A percentile compares a stretch with the other conserved stretches of the same genome.
Conservation (phyloP, 768 basidiomycete genomes). For the Russula lepida region DNA sequence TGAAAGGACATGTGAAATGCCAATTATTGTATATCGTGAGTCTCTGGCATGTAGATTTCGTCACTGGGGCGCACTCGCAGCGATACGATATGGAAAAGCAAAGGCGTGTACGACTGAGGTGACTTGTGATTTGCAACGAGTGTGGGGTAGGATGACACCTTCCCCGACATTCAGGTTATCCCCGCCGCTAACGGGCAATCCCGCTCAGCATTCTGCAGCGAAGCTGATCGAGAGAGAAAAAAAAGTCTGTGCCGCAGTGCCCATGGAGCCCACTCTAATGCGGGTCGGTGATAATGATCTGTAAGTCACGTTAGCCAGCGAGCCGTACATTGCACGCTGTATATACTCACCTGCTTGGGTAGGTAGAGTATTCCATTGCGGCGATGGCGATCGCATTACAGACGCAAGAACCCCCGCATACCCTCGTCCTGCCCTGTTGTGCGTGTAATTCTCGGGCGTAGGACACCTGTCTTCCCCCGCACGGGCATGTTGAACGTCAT, state of each 20-base stretch:
- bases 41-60: constrained; percentile 1
- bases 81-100: not conserved
- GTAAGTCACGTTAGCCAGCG: not conserved
- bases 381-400: not conserved
- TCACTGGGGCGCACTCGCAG: not conserved
- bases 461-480: not conserved
- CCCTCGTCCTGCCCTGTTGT: not conserved
- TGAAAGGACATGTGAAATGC: not conserved
- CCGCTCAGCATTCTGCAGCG: not conserved
- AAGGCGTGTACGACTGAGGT: not conserved
- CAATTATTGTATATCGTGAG: not conserved
- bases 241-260: not conserved
- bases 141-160: not conserved
- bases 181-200: not conserved
- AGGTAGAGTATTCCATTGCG: not conserved
- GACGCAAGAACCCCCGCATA: not conserved
- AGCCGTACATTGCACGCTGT: not conserved
- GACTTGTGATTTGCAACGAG: not conserved
- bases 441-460: not conserved
- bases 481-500: not conserved
- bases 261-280: not conserved
- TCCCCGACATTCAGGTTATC: not conserved
- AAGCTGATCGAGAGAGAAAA: not conserved
- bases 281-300: not conserved
- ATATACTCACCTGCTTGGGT: not conserved